These are phyloP conservation scores for Hemerocallis citrina DNA, from an alignment of 106 monocot genomes.

Conservation along the genomic window DNA sequence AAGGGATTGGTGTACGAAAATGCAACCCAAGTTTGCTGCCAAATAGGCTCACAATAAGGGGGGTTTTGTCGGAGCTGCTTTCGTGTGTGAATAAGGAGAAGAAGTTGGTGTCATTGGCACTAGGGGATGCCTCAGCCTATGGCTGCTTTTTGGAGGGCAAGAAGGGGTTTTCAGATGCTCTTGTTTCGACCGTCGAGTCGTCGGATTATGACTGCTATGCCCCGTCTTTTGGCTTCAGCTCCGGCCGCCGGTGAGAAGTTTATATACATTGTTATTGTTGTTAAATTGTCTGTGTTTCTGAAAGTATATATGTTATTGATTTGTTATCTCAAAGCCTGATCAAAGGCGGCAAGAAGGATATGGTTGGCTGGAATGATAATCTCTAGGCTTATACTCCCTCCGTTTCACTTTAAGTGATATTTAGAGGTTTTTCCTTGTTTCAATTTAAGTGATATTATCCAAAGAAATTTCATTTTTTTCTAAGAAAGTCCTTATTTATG, in stretches of 20 bases:
- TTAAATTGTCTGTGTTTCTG: background rate
- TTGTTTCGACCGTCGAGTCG: constrained; percentile 23
- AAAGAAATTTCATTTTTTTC: too few species aligned
- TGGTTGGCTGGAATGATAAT: too few species aligned
- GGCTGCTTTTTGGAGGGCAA: constrained; percentile 34
- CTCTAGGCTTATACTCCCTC: too few species aligned
- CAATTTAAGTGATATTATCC: too few species aligned
- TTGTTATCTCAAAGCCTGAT: too few species aligned
- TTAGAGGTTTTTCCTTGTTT: too few species aligned
- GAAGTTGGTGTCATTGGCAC: constrained; percentile 54
- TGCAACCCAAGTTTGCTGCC: constrained; percentile 48
- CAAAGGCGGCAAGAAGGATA: too few species aligned
- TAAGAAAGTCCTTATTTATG: too few species aligned
- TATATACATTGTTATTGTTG: background rate
- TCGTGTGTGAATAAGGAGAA: constrained; percentile 28
- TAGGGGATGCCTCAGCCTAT: constrained; percentile 57
- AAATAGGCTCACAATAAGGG: constrained; percentile 51
- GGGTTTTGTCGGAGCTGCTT: constrained; percentile 50
- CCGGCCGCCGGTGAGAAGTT: constrained; percentile 38
- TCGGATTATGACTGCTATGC: constrained; percentile 54
- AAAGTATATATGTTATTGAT: too few species aligned
- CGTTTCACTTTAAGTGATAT: too few species aligned
- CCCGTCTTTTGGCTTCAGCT: constrained; percentile 53
- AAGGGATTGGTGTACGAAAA: too few species aligned
- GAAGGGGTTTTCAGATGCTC: constrained; percentile 16